Base-by-base conservation (phyloP, 2,329 filamentous ascomycete species). In the Cladosporium phlei region DNA sequence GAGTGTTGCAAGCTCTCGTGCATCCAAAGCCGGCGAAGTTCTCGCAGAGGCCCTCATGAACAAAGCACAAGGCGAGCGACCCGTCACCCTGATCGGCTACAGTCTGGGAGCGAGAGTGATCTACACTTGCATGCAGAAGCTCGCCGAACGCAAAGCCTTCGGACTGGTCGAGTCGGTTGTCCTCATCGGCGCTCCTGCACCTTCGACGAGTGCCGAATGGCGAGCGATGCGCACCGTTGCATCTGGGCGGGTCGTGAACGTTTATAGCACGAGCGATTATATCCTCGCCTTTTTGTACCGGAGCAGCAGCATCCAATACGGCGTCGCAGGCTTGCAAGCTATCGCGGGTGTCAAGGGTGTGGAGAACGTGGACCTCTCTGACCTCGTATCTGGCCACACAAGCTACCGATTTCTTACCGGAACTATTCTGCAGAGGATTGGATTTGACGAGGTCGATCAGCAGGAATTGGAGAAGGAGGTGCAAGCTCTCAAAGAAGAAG, bases 211-310 rank as follows among this genome's bases (percentile, higher is more conserved):
- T 0, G 74, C 75, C 1, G 80, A 88, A 55, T 96, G 90, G 90
- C 77, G 83, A 34, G 73, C 79, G 28, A 80, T 95, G 55, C 80
- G 88, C 22, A 80, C 79, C 34, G 87, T 91, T 1, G 88, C 95
- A 0, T 80, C 83, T 2, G 89, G 90, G 2, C 79, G 85, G 48
- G 75, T 95, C 6, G 85, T 95, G 57, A 96, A 96, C 57, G 88
- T 91, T 7, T 95, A 85, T 67, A 91, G 87, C 2, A 81, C 84
- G 43, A 90, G 93, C 50, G 90, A 96, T 66, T 86, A 88, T 59
- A 82, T 96, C 24, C 79, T 96, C 1, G 89, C 82, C 1, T 91
- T 95, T 62, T 72, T 95, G 14, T 95, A 96, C 64, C 82, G 90
- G 34, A 84, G 88, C 2, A 88, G 86, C 30, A 89, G 83, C 49